Evolutionary conservation across 768 basidiomycete genomes (phyloP).

Genomic region (Lactarius pseudohatsudake): DNA sequence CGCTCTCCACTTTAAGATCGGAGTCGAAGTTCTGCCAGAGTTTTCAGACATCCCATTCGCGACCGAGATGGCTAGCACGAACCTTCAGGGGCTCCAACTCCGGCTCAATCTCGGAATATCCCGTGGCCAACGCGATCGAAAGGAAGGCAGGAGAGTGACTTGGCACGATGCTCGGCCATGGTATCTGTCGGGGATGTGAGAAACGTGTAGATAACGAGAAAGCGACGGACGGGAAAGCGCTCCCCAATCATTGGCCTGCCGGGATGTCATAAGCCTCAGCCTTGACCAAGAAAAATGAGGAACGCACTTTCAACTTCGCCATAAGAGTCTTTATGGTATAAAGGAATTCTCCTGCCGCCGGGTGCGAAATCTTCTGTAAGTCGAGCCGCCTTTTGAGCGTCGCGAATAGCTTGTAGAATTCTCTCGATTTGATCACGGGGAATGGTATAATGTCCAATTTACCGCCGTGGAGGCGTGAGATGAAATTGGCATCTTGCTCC

Average conservation of each 20-base stretch:
- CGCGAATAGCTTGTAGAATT: constrained; percentile 57
- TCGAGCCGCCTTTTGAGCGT: constrained; percentile 48
- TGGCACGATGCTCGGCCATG: constrained; percentile 48
- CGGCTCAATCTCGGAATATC: constrained; percentile 46
- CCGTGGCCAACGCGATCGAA: constrained; percentile 48
- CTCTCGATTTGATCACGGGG: constrained; percentile 40
- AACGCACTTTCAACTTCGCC: constrained; percentile 18
- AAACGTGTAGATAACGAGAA: not conserved
- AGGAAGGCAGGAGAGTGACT: constrained; percentile 41
- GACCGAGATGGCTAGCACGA: not conserved
- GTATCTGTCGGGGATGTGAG: constrained; percentile 40
- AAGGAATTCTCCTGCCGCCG: constrained; percentile 53
- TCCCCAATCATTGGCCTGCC: constrained; percentile 63
- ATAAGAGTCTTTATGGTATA: constrained; percentile 20
- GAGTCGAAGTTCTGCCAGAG: constrained; percentile 51
- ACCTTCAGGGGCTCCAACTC: constrained; percentile 54
- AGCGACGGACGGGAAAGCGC: constrained; percentile 55
- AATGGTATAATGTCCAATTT: constrained; percentile 58
- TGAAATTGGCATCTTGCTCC: constrained; percentile 62
- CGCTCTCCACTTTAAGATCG: constrained; percentile 41
- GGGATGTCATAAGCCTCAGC: not conserved
- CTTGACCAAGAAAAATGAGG: no score
- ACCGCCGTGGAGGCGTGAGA: constrained; percentile 57
- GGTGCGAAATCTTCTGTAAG: constrained; percentile 48
- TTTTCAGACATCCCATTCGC: not conserved